Percentiles rank a stretch among this genome's conserved stretches.
Conservation (phyloP, 768 basidiomycete species). For the Auricularia auricula-judae region DNA sequence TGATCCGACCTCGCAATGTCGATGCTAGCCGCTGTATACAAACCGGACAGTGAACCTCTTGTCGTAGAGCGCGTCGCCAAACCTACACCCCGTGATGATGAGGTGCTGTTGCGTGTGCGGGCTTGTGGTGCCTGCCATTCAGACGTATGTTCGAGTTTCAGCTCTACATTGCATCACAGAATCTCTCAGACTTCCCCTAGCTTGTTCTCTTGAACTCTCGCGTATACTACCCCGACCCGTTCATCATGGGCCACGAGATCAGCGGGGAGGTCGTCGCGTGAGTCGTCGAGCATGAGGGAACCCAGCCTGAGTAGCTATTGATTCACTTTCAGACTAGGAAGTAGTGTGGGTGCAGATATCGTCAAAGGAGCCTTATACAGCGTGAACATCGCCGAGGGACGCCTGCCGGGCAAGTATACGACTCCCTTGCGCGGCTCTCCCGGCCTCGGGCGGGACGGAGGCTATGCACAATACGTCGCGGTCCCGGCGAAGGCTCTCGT, state of each 20-base stretch:
- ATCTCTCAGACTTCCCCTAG: neutral
- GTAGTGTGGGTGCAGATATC: neutral
- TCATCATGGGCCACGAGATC: neutral
- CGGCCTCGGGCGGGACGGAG: neutral
- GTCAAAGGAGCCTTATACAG: neutral
- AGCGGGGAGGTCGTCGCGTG: neutral
- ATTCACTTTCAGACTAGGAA: neutral
- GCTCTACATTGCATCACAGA: no score
- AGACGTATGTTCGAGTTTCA: neutral
- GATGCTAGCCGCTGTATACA: neutral
- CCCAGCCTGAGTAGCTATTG: no score
- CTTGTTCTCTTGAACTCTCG: neutral
- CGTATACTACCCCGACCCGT: neutral
- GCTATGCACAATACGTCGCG: neutral
- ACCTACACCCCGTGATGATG: neutral
- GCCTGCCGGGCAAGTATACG: neutral
- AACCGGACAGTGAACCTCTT: neutral
- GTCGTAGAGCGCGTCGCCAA: neutral
- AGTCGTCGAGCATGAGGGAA: neutral
- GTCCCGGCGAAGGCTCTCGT: neutral
- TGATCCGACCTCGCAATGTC: neutral
- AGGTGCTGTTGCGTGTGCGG: neutral
- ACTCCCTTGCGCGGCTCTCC: neutral
- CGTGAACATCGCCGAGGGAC: neutral
- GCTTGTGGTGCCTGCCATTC: neutral